phyloP scores from a whole-genome alignment of 768 basidiomycete genomes.

The Mycena amicta region DNA sequence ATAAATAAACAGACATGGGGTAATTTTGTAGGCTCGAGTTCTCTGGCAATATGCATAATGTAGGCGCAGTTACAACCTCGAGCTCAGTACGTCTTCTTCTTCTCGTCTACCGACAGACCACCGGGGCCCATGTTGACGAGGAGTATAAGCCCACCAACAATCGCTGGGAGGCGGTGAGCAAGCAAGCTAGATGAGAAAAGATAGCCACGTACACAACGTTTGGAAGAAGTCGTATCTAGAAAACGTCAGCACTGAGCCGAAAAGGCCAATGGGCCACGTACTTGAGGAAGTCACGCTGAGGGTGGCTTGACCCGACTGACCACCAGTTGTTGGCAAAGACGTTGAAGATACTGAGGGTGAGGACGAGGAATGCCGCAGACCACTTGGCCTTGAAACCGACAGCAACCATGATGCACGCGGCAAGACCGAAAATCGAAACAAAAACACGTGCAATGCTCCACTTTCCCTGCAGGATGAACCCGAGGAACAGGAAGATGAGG shows the following conservation, averaged over 20 bases:
- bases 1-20: conserved; percentile 5
- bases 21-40: conserved; percentile 4
- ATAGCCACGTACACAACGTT: conserved; percentile 66
- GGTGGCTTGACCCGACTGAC: conserved; percentile 89
- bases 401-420: conserved; percentile 93
- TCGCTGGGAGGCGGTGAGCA: conserved; percentile 46
- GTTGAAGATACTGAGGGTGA: conserved; percentile 92
- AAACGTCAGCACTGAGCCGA: neutral
- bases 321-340: conserved; percentile 99
- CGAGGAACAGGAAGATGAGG: conserved; percentile 98
- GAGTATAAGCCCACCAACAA: conserved; percentile 95
- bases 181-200: neutral
- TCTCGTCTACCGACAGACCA: conserved; percentile 96
- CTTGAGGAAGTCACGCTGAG: conserved; percentile 98
- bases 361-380: conserved; percentile 93
- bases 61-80: neutral
- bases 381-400: conserved; percentile 99
- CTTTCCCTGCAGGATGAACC: conserved; percentile 91
- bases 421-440: conserved; percentile 88
- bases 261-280: conserved; percentile 40
- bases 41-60: conserved; percentile 7
- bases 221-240: conserved; percentile 98
- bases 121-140: conserved; percentile 99
- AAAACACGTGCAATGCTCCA: conserved; percentile 88
- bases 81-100: conserved; percentile 89